Conservation (phyloP, 345 rosid genomes). For the Laguncularia racemosa region DNA sequence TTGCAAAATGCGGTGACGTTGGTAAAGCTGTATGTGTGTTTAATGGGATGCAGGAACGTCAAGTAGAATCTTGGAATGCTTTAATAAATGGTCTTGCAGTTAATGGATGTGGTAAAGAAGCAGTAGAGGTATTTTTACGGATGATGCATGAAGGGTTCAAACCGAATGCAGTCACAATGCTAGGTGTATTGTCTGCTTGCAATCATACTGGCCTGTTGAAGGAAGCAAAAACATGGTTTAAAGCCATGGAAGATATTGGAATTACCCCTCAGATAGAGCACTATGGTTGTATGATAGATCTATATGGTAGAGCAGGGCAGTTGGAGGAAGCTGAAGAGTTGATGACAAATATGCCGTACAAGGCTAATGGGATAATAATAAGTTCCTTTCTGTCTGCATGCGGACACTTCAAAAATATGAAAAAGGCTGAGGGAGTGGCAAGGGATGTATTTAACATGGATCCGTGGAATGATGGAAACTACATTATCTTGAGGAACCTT, state of each 20-base stretch:
- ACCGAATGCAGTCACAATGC: conserved; percentile 63
- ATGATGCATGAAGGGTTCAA: conserved; percentile 41
- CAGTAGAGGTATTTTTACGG: conserved; percentile 34
- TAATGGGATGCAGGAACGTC: conserved; percentile 34
- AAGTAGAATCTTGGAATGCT: conserved; percentile 69
- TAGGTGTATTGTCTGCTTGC: conserved; percentile 67
- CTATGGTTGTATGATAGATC: conserved; percentile 68
- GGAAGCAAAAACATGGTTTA: conserved; percentile 69
- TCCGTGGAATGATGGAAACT: conserved; percentile 56
- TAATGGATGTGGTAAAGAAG: conserved; percentile 59
- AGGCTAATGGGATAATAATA: conserved; percentile 51
- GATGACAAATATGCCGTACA: conserved; percentile 55
- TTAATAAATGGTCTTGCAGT: conserved; percentile 61
- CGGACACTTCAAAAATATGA: conserved; percentile 40
- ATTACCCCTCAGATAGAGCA: conserved; percentile 54
- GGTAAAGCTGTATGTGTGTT: conserved; percentile 40
- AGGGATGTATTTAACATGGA: conserved; percentile 31
- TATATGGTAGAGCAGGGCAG: conserved; percentile 60
- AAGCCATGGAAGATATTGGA: conserved; percentile 40
- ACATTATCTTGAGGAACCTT: conserved; percentile 52
- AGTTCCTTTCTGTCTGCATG: conserved; percentile 71
- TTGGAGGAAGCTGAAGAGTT: conserved; percentile 59
- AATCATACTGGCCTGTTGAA: conserved; percentile 67
- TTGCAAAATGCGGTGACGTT: conserved; percentile 71
- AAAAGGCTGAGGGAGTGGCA: conserved; percentile 42